phyloP scores from a whole-genome alignment of 1,139 yeast genomes.

The Hyphopichia buzzinii region DNA sequence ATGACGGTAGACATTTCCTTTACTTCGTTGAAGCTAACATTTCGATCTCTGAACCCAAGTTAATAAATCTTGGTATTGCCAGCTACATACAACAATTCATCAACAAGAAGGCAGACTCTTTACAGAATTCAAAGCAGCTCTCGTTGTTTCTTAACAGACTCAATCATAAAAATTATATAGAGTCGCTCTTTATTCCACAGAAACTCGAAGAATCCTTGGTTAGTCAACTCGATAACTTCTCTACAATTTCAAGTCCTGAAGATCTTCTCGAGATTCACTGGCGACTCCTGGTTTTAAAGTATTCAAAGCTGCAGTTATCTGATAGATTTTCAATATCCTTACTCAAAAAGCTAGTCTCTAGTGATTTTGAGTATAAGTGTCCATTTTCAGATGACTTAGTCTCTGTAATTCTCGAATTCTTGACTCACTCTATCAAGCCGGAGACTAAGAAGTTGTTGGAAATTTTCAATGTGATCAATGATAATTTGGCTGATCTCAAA shows the following conservation, averaged over 20 bases:
- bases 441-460: constrained; percentile 2
- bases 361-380: constrained; percentile 10
- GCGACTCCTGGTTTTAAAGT: constrained; percentile 32
- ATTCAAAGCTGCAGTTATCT: constrained; percentile 8
- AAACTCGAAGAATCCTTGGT: constrained; percentile 11
- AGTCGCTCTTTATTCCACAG: constrained; percentile 11
- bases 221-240: constrained; percentile 4
- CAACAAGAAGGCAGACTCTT: constrained; percentile 29
- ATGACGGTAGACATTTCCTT: constrained; percentile 39
- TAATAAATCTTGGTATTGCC: constrained; percentile 44
- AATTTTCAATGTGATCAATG: constrained; percentile 6
- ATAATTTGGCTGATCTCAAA: constrained; percentile 13
- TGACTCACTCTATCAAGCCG: constrained; percentile 7
- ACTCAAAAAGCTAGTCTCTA: constrained; percentile 10
- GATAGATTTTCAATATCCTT: constrained; percentile 11
- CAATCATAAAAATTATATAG: constrained; percentile 6
- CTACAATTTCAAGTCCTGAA: constrained; percentile 11
- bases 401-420: constrained; percentile 13
- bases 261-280: constrained; percentile 35
- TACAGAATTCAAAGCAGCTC: constrained; percentile 29
- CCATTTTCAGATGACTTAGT: constrained; percentile 17
- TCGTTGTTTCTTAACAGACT: constrained; percentile 42
- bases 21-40: constrained; percentile 50
- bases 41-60: constrained; percentile 42
- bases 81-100: constrained; percentile 52